Conservation (phyloP, 495 filamentous ascomycete genomes). For the Hyaloscypha bicolor region DNA sequence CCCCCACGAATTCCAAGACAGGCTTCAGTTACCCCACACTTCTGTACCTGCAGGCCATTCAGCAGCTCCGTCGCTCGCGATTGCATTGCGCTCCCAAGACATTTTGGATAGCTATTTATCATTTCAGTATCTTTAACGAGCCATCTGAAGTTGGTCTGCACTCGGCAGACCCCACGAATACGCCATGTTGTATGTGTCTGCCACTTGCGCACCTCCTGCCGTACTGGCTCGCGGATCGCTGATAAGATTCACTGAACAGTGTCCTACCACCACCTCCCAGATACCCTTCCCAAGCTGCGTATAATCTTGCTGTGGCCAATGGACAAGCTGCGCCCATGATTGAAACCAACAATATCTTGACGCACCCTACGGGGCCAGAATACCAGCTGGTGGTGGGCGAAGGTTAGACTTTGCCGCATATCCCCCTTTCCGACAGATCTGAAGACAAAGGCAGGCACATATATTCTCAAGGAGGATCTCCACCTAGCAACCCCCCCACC, state of each 20-base stretch:
- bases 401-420: slow-evolving; percentile 54
- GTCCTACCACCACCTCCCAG: slow-evolving; percentile 67
- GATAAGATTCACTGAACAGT: slow-evolving; percentile 27
- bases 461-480: slow-evolving; percentile 84
- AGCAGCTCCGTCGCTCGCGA: slow-evolving; percentile 2
- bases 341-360: slow-evolving; percentile 89
- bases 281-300: slow-evolving; percentile 69
- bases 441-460: slow-evolving; percentile 66
- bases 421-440: slow-evolving; percentile 18
- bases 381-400: slow-evolving; percentile 89
- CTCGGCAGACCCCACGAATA: slow-evolving; percentile 15
- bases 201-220: background rate
- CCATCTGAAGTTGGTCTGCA: slow-evolving; percentile 22
- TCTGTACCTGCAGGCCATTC: slow-evolving; percentile 25
- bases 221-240: slow-evolving; percentile 19
- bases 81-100: background rate
- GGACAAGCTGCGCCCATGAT: slow-evolving; percentile 70
- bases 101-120: slow-evolving; percentile 8
- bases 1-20: slow-evolving; percentile 6
- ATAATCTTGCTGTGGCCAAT: slow-evolving; percentile 65
- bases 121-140: background rate
- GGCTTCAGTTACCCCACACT: slow-evolving; percentile 27
- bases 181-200: slow-evolving; percentile 32
- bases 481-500: slow-evolving; percentile 93
- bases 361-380: slow-evolving; percentile 76